Conservation (phyloP, 257 asterid genomes). For the Penstemon davidsonii region DNA sequence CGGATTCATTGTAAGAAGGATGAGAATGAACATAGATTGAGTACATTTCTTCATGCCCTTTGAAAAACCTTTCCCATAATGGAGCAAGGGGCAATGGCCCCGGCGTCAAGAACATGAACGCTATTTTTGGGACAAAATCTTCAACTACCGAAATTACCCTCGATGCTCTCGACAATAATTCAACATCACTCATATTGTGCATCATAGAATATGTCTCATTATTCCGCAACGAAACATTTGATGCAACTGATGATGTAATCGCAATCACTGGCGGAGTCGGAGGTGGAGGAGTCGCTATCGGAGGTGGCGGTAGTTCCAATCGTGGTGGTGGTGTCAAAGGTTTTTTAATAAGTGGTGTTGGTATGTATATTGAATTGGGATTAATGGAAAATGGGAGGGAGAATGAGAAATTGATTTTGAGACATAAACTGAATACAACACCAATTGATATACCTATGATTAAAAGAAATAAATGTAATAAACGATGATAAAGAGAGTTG, state of each 20-base stretch:
- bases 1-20: constrained; percentile 45
- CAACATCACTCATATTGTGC: constrained; percentile 67
- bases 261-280: not conserved
- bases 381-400: constrained; percentile 3
- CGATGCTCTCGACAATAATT: constrained; percentile 50
- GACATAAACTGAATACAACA: constrained; percentile 33
- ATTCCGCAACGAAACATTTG: constrained; percentile 12
- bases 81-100: constrained; percentile 51
- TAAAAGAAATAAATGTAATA: constrained; percentile 39
- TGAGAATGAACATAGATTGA: constrained; percentile 47
- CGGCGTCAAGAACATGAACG: constrained; percentile 56
- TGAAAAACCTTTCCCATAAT: constrained; percentile 46
- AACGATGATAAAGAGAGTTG: constrained; percentile 16
- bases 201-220: constrained; percentile 7
- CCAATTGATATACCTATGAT: constrained; percentile 55
- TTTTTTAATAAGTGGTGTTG: not conserved
- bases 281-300: not conserved
- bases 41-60: constrained; percentile 39
- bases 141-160: constrained; percentile 16
- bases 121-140: constrained; percentile 35
- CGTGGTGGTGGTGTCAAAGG: not conserved
- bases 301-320: not conserved
- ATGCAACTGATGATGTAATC: constrained; percentile 1
- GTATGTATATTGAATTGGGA: not conserved
- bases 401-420: constrained; percentile 35